phyloP scores from a whole-genome alignment of 306 rosid species.

The Hippophae tibetana region DNA sequence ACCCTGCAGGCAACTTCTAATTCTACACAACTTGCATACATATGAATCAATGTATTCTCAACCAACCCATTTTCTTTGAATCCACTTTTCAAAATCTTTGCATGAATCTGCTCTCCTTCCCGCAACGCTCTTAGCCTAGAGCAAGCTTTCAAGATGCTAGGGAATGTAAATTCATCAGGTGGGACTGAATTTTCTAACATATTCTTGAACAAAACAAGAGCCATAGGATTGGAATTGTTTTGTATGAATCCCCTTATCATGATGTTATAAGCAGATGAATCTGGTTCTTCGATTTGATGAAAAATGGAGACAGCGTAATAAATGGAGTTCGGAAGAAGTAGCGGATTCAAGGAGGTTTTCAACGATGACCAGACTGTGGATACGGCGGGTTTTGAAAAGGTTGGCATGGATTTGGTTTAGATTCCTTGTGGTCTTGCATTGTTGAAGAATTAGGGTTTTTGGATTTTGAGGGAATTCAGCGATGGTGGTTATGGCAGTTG shows the following conservation, averaged over 20 bases:
- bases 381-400: slow-evolving; percentile 50
- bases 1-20: slow-evolving; percentile 37
- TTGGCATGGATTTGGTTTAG: slow-evolving; percentile 55
- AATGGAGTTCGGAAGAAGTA: slow-evolving; percentile 37
- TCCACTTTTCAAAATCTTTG: slow-evolving; percentile 37
- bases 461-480: slow-evolving; percentile 44
- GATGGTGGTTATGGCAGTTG: slow-evolving; percentile 18
- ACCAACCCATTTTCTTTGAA: slow-evolving; percentile 26
- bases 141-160: slow-evolving; percentile 46
- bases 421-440: slow-evolving; percentile 39
- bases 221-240: slow-evolving; percentile 30
- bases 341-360: slow-evolving; percentile 52
- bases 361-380: slow-evolving; percentile 33
- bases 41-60: slow-evolving; percentile 39
- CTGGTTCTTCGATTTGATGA: slow-evolving; percentile 21
- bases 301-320: slow-evolving; percentile 50
- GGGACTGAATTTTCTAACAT: slow-evolving; percentile 28
- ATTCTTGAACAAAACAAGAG: slow-evolving; percentile 36
- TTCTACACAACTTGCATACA: slow-evolving; percentile 34
- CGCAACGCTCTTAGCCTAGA: slow-evolving; percentile 26
- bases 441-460: slow-evolving; percentile 35
- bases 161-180: slow-evolving; percentile 37
- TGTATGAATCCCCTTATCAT: slow-evolving; percentile 36
- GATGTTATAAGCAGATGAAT: slow-evolving; percentile 37
- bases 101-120: slow-evolving; percentile 47